Base-by-base conservation (phyloP, 148 eudicot species). In the Nyssa sinensis region DNA sequence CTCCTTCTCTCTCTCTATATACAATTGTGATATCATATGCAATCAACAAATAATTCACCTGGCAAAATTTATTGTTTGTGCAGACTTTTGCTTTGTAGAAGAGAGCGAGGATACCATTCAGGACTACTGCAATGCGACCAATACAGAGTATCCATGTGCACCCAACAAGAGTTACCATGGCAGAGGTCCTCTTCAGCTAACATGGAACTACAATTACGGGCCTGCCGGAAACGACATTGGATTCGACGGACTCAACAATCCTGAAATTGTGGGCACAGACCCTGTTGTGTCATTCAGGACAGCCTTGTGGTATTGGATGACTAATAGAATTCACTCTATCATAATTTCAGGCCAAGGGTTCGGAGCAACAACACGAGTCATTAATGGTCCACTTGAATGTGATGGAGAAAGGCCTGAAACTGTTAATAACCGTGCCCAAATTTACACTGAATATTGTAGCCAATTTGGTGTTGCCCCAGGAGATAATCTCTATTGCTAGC, bases 161-260 rank as follows among this genome's bases (percentile, higher is more conserved):
- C 10, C 81, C 0, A 72, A 67, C 62, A 77, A 81, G 79, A 70
- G 66, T 27, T 90, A 90, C 84, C 83, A 83, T 69, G 95, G 92
- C 3, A 73, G 92, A 80, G 95, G 90, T 11, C 95, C 95, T 0
- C 74, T 90, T 64, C 94, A 90, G 66, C 70, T 88, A 5, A 49
- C 90, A 28, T 83, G 86, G 84, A 90, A 87, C 85, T 84, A 66
- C 83, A 90, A 90, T 74, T 90, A 90, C 61, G 90, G 81, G 0
- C 67, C 84, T 0, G 89, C 90, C 0, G 91, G 91, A 23, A 23
- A 66, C 0, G 66, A 72, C 49, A 59, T 86, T 0, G 66, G 64
- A 0, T 88, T 89, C 11, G 84, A 89, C 29, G 93, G 93, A 7
- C 69, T 76, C 5, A 69, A 32, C 63, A 47, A 80, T 33, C 97